phyloP scores from a whole-genome alignment of 352 stramenopile species.

The Phytophthora litchii region DNA sequence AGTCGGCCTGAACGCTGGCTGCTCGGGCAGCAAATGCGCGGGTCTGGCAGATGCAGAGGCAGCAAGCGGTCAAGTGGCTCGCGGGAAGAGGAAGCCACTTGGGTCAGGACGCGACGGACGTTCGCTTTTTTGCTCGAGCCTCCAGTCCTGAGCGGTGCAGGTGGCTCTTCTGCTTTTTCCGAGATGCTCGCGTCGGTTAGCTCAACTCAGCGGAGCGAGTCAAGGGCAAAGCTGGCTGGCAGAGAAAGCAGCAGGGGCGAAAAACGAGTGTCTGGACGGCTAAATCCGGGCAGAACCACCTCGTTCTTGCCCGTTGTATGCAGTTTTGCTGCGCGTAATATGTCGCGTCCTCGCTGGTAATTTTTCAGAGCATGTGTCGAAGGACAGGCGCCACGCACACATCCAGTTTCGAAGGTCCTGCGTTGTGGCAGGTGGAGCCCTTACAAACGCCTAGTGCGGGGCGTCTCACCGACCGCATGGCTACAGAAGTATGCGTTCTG shows the following conservation, averaged over 20 bases:
- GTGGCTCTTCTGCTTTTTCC: slow-evolving; percentile 48
- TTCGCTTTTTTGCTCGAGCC: slow-evolving; percentile 45
- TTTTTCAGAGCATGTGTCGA: slow-evolving; percentile 20
- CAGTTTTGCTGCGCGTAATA: slow-evolving; percentile 34
- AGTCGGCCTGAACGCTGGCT: slow-evolving; percentile 23
- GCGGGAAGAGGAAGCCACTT: slow-evolving; percentile 41
- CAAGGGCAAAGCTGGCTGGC: slow-evolving; percentile 29
- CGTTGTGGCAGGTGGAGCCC: slow-evolving; percentile 2
- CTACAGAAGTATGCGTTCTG: slow-evolving; percentile 19
- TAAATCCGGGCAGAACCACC: slow-evolving; percentile 28
- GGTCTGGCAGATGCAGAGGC: slow-evolving; percentile 23
- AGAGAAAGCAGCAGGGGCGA: slow-evolving; percentile 30
- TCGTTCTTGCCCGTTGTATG: neutral
- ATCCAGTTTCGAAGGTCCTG: slow-evolving; percentile 21
- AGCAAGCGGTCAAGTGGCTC: slow-evolving; percentile 33
- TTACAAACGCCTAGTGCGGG: neutral
- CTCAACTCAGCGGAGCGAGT: slow-evolving; percentile 10
- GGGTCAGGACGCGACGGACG: slow-evolving; percentile 42
- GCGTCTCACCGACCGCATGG: slow-evolving; percentile 7
- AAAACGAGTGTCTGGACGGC: slow-evolving; percentile 19
- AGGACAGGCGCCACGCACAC: slow-evolving; percentile 6
- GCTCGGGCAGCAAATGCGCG: slow-evolving; percentile 32
- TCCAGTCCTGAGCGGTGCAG: slow-evolving; percentile 36
- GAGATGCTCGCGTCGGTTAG: slow-evolving; percentile 35
- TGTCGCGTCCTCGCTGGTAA: slow-evolving; percentile 30